phyloP scores from a whole-genome alignment of 805 yeast species.

The Vanderwaltozyma polyspora region DNA sequence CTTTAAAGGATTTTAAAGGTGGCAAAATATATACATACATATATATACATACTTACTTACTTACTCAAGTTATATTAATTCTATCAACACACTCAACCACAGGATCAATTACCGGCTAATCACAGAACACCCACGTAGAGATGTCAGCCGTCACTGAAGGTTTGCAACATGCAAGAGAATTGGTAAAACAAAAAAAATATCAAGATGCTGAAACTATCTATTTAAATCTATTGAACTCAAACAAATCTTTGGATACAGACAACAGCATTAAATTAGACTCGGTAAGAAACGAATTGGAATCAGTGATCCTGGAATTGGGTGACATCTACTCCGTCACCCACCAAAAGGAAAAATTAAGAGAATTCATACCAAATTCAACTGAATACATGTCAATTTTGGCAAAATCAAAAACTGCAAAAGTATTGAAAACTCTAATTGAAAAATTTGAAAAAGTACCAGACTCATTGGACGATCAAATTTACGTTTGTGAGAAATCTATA shows the following conservation, averaged over 20 bases:
- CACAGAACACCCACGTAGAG: too few relatives aligned
- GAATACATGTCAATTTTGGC: conserved; percentile 68
- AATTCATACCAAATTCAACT: conserved; percentile 58
- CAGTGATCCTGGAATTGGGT: conserved; percentile 68
- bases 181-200: conserved; percentile 38
- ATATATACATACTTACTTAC: too few relatives aligned
- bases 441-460: conserved; percentile 53
- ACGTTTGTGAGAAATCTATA: conserved; percentile 65
- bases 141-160: background rate
- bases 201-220: conserved; percentile 52
- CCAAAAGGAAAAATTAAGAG: conserved; percentile 41
- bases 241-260: conserved; percentile 5
- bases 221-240: conserved; percentile 36
- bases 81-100: too few relatives aligned
- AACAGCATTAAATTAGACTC: conserved; percentile 22
- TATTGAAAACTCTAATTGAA: conserved; percentile 73
- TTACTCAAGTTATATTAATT: too few relatives aligned
- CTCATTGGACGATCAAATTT: conserved; percentile 58
- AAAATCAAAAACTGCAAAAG: conserved; percentile 89
- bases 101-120: too few relatives aligned
- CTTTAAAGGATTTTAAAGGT: too few relatives aligned
- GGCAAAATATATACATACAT: too few relatives aligned
- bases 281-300: conserved; percentile 46
- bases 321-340: conserved; percentile 45
- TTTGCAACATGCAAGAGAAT: conserved; percentile 40